Base-by-base conservation (phyloP, 2,329 filamentous ascomycete genomes). In the Hypoxylon sp. region DNA sequence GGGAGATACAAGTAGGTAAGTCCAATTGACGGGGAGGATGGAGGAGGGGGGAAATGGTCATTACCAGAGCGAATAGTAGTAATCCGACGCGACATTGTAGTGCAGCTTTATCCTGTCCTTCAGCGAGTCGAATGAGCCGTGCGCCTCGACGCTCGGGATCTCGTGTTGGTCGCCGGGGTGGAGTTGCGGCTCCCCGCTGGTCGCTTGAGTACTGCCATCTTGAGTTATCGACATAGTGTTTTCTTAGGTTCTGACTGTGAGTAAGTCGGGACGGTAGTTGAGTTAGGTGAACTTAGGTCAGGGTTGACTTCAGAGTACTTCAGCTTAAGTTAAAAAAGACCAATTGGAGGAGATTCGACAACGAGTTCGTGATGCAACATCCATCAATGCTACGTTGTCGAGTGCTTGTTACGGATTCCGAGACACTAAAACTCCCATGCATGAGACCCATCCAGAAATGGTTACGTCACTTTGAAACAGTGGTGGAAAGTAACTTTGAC, bases 61-160 rank as follows among this genome's bases (percentile, higher is more conserved):
- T 69, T 79, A 87, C 86, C 86, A 88, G 19, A 88, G 78, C 32
- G 81, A 85, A 64, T 87, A 80, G 68, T 89, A 88, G 72, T 88
- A 87, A 69, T 88, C 85, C 54, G 84, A 87, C 24, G 85, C 83
- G 15, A 88, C 79, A 65, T 88, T 85, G 67, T 89, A 88, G 71
- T 88, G 86, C 62, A 81, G 79, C 77, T 85, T 85, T 72, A 87
- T 87, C 56, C 85, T 79, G 62, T 84, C 84, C 72, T 87, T 87
- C 65, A 87, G 76, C 11, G 80, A 70, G 7, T 69, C 63, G 49
- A 54, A 64, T 8, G 73, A 73, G 17, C 56, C 72, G 46, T 75
- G 72, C 1, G 66, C 65, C 52, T 75, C 71, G 46, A 68, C 68
- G 11, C 37, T 56, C 10, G 73, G 74, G 19, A 74, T 70, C 49